Evolutionary conservation across 148 eudicot species (phyloP), one percentile per base, ranked within the genome.

Genomic region (Nyssa sinensis): DNA sequence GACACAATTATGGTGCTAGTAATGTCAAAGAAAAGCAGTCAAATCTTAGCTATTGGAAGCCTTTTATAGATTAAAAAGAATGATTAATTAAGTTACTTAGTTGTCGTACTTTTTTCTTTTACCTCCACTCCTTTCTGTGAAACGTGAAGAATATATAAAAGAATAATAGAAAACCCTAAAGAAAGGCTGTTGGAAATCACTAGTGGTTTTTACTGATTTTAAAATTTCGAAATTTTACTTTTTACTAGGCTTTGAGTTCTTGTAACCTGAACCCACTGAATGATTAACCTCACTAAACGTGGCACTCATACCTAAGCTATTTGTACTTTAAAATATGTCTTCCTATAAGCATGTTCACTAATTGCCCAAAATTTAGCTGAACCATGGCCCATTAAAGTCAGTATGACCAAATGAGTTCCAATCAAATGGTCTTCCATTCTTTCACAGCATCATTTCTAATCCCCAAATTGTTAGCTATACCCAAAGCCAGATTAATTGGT

Each of bases 261-360:
- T n/a, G n/a, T n/a, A 34, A 30, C 61, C 37, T 21, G 72, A 69
- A 51, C 17, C 41, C 41, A 31, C 73, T 5, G 24, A 53, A 69
- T 51, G 39, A 53, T 51, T 31, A 23, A 69, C 3, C 73, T 51
- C 17, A 31, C 53, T 34, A 69, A 68, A 28, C 35, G 19, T 17
- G 29, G 16, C 5, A 44, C 32, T 67, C 27, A 57, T 7, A n/a
- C 30, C 53, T 29, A n/a, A 16, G 68, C 27, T 21, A 34, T 28
- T 65, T 65, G 14, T 1, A 25, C 12, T 27, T 59, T 59, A n/a
- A n/a, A n/a, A 28, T 25, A 27, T 7, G 7, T 59, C 17, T 25
- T 13, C 63, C 63, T 1, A 25, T 25, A 4, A 24, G 59, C 59
- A 21, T 53, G 59, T 7, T 53, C 59, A 53, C 59, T 53, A 53